These are phyloP conservation scores for Arthrobotrys entomopaga DNA, from an alignment of 2,329 filamentous ascomycete species.

Conservation along the genomic window DNA sequence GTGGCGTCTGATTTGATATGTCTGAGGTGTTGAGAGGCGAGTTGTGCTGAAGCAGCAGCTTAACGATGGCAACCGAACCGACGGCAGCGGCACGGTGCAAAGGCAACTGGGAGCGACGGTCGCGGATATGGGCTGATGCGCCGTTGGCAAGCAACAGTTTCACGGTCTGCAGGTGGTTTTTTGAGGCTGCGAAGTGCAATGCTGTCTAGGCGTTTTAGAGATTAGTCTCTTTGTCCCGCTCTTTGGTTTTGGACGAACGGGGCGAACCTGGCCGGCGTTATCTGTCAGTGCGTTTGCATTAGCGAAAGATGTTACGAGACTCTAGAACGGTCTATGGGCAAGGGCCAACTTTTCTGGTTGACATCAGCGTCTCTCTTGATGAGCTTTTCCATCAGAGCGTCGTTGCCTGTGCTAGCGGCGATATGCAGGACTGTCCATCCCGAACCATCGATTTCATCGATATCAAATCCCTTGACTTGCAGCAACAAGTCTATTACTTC, in stretches of 20 bases:
- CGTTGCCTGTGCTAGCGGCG: conserved; percentile 75
- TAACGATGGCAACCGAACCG: conserved; percentile 87
- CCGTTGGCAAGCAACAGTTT: conserved; percentile 74
- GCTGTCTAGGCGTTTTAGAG: conserved; percentile 71
- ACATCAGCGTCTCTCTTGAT: conserved; percentile 76
- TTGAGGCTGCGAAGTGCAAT: conserved; percentile 90
- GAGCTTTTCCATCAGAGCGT: conserved; percentile 74
- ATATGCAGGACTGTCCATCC: conserved; percentile 91
- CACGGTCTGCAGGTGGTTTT: conserved; percentile 84
- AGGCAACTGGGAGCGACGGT: conserved; percentile 82
- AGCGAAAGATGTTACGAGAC: conserved; percentile 7
- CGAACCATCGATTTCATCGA: conserved; percentile 78
- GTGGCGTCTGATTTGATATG: conserved; percentile 81
- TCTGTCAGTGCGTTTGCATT: conserved; percentile 63
- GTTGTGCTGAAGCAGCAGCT: conserved; percentile 75
- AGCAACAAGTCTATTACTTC: conserved; percentile 76
- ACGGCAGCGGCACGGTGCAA: conserved; percentile 91
- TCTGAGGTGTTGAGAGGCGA: conserved; percentile 88
- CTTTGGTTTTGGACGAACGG: conserved; percentile 5
- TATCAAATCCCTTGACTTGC: conserved; percentile 80
- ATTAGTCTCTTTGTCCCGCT: conserved; percentile 30
- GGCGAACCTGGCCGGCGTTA: conserved; percentile 71
- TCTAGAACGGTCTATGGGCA: conserved; percentile 8
- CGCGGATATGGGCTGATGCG: conserved; percentile 81
- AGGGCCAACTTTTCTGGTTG: conserved; percentile 73